phyloP scores from a whole-genome alignment of 495 filamentous ascomycete genomes.

The Penicillium canariense region DNA sequence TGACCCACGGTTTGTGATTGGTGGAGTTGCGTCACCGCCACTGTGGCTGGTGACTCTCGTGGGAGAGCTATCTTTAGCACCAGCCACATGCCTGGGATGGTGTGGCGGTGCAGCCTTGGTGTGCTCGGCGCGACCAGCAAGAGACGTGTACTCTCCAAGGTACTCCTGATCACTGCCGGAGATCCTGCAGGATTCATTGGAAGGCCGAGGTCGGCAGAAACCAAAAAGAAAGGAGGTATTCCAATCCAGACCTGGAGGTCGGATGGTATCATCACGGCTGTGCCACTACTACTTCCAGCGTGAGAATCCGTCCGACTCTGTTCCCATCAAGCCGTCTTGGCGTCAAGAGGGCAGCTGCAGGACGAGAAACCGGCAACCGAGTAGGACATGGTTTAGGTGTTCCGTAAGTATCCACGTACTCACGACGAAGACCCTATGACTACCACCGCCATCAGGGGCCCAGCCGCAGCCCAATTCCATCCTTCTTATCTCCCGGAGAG shows the following conservation, averaged over 20 bases:
- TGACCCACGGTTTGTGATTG: conserved; percentile 35
- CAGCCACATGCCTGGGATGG: conserved; percentile 1
- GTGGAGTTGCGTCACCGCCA: conserved; percentile 30
- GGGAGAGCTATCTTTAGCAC: conserved; percentile 3
- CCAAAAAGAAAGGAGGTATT: neutral
- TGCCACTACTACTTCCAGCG: conserved; percentile 7
- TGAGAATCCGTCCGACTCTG: too few species aligned
- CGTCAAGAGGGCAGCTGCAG: neutral
- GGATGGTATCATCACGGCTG: conserved; percentile 17
- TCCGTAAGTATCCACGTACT: neutral
- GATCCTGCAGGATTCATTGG: too few species aligned
- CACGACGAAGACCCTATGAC: too few species aligned
- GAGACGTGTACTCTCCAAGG: too few species aligned
- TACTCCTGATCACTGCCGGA: too few species aligned
- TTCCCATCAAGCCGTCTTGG: too few species aligned
- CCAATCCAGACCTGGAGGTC: conserved; percentile 7
- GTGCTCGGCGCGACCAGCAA: neutral
- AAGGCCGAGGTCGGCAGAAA: too few species aligned
- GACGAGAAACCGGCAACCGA: neutral
- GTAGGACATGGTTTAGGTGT: neutral
- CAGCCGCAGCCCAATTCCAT: conserved; percentile 2
- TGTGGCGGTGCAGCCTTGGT: conserved; percentile 25
- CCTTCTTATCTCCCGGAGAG: conserved; percentile 6
- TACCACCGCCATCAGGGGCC: conserved; percentile 3
- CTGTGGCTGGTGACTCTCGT: conserved; percentile 41